Percentiles rank a stretch among this genome's conserved stretches.
Conservation (phyloP, 768 basidiomycete genomes). For the Tylopilus sp. region DNA sequence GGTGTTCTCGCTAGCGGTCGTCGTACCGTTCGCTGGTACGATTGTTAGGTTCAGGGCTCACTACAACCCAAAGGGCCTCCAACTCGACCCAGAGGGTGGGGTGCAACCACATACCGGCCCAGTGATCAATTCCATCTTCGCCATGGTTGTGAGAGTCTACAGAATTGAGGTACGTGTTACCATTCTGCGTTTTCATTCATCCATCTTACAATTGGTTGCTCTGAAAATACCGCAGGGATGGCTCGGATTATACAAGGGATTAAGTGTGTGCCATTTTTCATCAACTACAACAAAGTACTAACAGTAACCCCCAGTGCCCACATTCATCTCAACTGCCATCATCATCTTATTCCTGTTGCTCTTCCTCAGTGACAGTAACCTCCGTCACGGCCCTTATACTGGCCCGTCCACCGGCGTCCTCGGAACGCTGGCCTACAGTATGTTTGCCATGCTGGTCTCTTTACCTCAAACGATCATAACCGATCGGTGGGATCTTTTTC, state of each 20-base stretch:
- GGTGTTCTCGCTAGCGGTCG: constrained; percentile 49
- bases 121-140: constrained; percentile 70
- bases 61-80: constrained; percentile 82
- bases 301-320: constrained; percentile 46
- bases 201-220: neutral
- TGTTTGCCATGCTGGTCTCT: constrained; percentile 62
- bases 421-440: constrained; percentile 60
- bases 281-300: constrained; percentile 35
- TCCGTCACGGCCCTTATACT: constrained; percentile 63
- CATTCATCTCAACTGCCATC: constrained; percentile 44
- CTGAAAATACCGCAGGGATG: constrained; percentile 45
- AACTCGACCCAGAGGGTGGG: constrained; percentile 72
- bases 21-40: constrained; percentile 63
- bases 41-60: constrained; percentile 79
- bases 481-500: constrained; percentile 52
- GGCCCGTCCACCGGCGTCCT: constrained; percentile 59
- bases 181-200: neutral
- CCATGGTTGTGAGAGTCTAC: constrained; percentile 69
- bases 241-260: constrained; percentile 77
- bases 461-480: constrained; percentile 72
- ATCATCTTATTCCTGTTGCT: constrained; percentile 56
- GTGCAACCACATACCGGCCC: constrained; percentile 77
- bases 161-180: constrained; percentile 59
- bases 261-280: constrained; percentile 41
- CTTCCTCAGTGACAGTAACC: constrained; percentile 53